Percentiles rank a stretch among this genome's conserved stretches.
phyloP scores from a whole-genome alignment of 371 early-diverging fungal genomes.

The Coemansia sp. region DNA sequence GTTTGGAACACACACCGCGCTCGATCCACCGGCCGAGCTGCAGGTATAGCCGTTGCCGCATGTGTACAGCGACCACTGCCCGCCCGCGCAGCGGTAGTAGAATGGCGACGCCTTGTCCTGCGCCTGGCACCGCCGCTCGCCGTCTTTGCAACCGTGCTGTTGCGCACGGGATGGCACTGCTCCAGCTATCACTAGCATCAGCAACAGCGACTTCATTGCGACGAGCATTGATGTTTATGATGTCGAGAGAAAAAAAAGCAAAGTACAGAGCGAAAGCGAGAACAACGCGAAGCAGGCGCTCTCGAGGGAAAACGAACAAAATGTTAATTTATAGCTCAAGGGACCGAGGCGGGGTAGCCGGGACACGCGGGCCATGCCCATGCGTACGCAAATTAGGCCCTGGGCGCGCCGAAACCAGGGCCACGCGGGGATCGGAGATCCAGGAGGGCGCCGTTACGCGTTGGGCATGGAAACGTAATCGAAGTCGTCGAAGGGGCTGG shows the following conservation, averaged over 20 bases:
- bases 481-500: slow-evolving; percentile 24
- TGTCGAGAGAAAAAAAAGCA: neutral
- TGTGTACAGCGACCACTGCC: slow-evolving; percentile 36
- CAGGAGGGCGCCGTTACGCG: slow-evolving; percentile 1
- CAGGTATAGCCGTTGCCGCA: slow-evolving; percentile 40
- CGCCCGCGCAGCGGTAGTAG: slow-evolving; percentile 34
- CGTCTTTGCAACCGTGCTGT: slow-evolving; percentile 21
- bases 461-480: slow-evolving; percentile 35
- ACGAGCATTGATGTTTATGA: neutral
- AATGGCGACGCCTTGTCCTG: slow-evolving; percentile 23
- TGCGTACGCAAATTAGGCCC: neutral
- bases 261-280: slow-evolving; percentile 7
- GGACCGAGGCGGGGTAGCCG: neutral
- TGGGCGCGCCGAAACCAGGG: slow-evolving; percentile 1
- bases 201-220: neutral
- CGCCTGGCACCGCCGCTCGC: slow-evolving; percentile 26
- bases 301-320: neutral
- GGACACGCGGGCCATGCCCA: neutral
- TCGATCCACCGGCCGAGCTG: slow-evolving; percentile 5
- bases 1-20: slow-evolving; percentile 12
- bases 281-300: neutral
- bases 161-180: neutral
- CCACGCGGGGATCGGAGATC: slow-evolving; percentile 4
- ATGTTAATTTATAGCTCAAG: slow-evolving; percentile 2
- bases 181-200: neutral